Percentiles rank a stretch among this genome's conserved stretches.
Conservation (phyloP, 2,329 filamentous ascomycete genomes). For the Clonostachys rosea region DNA sequence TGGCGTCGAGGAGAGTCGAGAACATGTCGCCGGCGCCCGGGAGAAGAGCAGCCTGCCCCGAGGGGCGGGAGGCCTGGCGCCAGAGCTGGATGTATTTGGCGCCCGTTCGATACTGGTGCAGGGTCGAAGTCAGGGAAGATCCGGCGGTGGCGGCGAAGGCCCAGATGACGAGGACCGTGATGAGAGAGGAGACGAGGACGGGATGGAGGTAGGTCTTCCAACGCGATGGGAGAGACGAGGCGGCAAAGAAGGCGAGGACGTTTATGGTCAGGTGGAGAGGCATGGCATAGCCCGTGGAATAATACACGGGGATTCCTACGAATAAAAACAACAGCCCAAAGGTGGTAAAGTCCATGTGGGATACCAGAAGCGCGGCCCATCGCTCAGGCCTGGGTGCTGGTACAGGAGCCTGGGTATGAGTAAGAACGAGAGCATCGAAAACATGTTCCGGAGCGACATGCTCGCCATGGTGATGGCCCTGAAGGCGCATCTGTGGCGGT, state of each 20-base stretch:
- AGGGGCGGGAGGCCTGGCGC: constrained; percentile 19
- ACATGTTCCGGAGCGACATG: background rate
- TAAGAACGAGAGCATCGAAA: background rate
- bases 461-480: constrained; percentile 12
- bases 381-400: constrained; percentile 38
- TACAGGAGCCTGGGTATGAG: constrained; percentile 30
- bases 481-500: constrained; percentile 16
- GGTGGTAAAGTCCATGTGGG: constrained; percentile 37
- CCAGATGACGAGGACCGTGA: constrained; percentile 49
- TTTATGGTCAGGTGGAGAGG: constrained; percentile 40
- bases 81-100: constrained; percentile 49
- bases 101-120: constrained; percentile 45
- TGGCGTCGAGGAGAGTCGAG: constrained; percentile 48
- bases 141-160: constrained; percentile 40
- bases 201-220: constrained; percentile 53
- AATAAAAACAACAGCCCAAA: constrained; percentile 41
- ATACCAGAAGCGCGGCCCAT: constrained; percentile 42
- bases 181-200: constrained; percentile 48
- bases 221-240: constrained; percentile 37
- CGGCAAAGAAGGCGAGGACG: constrained; percentile 45
- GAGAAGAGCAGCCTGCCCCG: constrained; percentile 2
- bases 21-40: constrained; percentile 56
- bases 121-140: constrained; percentile 29
- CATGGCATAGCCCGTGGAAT: constrained; percentile 45
- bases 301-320: constrained; percentile 51